phyloP scores from a whole-genome alignment of 2,329 filamentous ascomycete species.

The Epichloe baconii region DNA sequence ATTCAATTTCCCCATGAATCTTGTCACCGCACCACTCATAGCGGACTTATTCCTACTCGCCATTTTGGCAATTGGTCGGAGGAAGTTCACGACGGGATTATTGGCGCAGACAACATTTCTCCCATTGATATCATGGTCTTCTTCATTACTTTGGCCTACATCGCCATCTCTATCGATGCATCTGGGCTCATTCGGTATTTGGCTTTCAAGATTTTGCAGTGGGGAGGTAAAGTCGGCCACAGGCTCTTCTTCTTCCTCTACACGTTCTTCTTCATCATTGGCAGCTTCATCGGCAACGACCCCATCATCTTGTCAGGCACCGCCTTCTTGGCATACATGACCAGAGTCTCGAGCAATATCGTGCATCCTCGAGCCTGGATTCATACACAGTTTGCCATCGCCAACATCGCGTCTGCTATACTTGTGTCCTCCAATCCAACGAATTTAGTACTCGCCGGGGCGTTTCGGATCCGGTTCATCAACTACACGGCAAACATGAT shows the following conservation, averaged over 20 bases:
- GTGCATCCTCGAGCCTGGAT: slow-evolving; percentile 61
- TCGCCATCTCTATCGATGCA: slow-evolving; percentile 65
- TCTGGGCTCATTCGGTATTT: slow-evolving; percentile 59
- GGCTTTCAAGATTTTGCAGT: slow-evolving; percentile 57
- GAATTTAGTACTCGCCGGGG: slow-evolving; percentile 60
- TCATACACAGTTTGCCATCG: slow-evolving; percentile 55
- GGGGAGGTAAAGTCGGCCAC: slow-evolving; percentile 54
- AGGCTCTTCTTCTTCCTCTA: slow-evolving; percentile 62
- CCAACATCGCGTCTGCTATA: slow-evolving; percentile 63
- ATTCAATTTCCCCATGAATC: slow-evolving; percentile 51
- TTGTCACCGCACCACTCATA: slow-evolving; percentile 56
- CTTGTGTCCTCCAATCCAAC: slow-evolving; percentile 69
- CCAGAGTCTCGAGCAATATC: slow-evolving; percentile 60
- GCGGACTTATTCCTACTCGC: slow-evolving; percentile 60
- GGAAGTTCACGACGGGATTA: slow-evolving; percentile 58
- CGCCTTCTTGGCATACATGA: slow-evolving; percentile 66
- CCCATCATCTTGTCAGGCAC: slow-evolving; percentile 64
- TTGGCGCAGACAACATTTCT: slow-evolving; percentile 51
- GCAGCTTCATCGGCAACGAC: slow-evolving; percentile 60
- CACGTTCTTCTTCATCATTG: slow-evolving; percentile 55
- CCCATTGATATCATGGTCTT: slow-evolving; percentile 65
- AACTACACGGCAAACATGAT: slow-evolving; percentile 68
- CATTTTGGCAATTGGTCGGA: slow-evolving; percentile 50
- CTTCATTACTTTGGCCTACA: slow-evolving; percentile 62
- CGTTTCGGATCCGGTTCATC: slow-evolving; percentile 59